Evolutionary conservation across 306 rosid species (phyloP).

Genomic region (Casuarina glauca): DNA sequence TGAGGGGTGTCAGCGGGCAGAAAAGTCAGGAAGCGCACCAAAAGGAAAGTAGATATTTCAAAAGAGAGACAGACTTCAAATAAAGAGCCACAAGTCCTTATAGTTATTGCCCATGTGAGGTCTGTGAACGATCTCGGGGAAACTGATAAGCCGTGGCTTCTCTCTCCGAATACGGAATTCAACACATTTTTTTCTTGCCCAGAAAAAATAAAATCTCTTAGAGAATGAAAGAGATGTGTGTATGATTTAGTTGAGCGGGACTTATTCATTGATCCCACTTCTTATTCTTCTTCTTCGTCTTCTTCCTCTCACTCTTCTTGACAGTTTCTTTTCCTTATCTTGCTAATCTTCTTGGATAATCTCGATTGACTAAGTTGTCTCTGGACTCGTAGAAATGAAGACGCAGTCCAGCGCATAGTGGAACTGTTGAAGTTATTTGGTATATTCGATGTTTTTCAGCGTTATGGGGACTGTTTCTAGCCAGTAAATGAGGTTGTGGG

Average conservation of each 20-base stretch:
- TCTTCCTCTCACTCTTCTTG: neutral
- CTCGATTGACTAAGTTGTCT: neutral
- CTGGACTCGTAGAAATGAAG: neutral
- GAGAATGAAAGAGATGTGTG: conserved; percentile 28
- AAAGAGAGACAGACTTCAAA: conserved; percentile 41
- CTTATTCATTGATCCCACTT: neutral
- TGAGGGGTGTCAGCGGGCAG: conserved; percentile 65
- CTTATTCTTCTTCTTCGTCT: neutral
- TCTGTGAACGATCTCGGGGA: conserved; percentile 30
- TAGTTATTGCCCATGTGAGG: conserved; percentile 57
- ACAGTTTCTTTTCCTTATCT: neutral
- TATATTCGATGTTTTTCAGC: neutral
- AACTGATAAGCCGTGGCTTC: conserved; percentile 20
- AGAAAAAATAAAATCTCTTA: conserved; percentile 33
- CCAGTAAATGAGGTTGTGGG: neutral
- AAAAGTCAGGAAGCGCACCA: conserved; percentile 61
- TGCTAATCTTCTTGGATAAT: neutral
- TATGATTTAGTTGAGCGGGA: conserved; percentile 4
- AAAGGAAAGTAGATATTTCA: conserved; percentile 35
- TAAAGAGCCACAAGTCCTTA: conserved; percentile 12
- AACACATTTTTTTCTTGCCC: conserved; percentile 24
- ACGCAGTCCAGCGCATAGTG: neutral
- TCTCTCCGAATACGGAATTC: conserved; percentile 6
- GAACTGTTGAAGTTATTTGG: neutral
- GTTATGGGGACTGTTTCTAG: neutral